Evolutionary conservation across 495 filamentous ascomycete genomes (phyloP).

Genomic region (Xylaria flabelliformis): DNA sequence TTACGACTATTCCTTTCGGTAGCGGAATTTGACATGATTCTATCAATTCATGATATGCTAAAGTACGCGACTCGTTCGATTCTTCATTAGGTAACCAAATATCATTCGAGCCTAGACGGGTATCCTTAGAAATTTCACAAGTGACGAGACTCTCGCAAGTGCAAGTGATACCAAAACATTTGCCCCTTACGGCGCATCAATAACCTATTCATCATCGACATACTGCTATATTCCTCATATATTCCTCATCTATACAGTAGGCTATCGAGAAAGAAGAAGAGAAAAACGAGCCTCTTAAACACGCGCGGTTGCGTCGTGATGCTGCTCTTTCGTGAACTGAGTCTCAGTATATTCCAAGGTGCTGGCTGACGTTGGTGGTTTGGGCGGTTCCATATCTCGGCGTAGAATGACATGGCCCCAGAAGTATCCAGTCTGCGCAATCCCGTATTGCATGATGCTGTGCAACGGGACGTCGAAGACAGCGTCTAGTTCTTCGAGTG

Average conservation of each 20-base stretch:
- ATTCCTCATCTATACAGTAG: background rate
- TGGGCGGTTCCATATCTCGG: conserved; percentile 45
- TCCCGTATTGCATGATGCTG: conserved; percentile 57
- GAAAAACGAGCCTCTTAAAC: conserved; percentile 24
- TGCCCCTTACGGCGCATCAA: background rate
- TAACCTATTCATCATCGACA: background rate
- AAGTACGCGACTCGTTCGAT: background rate
- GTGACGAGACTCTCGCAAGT: background rate
- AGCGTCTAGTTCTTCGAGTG: conserved; percentile 70
- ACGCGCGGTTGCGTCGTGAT: conserved; percentile 34
- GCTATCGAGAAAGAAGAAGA: background rate
- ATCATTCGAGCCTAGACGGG: conserved; percentile 3
- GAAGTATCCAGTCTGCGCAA: conserved; percentile 51
- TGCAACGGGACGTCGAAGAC: conserved; percentile 61
- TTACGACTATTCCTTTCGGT: background rate
- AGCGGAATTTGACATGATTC: background rate
- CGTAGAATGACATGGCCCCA: conserved; percentile 59
- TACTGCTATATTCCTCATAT: background rate
- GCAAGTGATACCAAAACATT: background rate
- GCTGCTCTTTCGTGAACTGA: conserved; percentile 36
- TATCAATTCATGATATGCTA: background rate
- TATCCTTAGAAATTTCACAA: conserved; percentile 10
- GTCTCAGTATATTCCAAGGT: conserved; percentile 33
- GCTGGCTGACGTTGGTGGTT: conserved; percentile 27
- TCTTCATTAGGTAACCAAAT: background rate